Conservation (phyloP, 441 rosid genomes). For the Pelargonium cotyledonis region DNA sequence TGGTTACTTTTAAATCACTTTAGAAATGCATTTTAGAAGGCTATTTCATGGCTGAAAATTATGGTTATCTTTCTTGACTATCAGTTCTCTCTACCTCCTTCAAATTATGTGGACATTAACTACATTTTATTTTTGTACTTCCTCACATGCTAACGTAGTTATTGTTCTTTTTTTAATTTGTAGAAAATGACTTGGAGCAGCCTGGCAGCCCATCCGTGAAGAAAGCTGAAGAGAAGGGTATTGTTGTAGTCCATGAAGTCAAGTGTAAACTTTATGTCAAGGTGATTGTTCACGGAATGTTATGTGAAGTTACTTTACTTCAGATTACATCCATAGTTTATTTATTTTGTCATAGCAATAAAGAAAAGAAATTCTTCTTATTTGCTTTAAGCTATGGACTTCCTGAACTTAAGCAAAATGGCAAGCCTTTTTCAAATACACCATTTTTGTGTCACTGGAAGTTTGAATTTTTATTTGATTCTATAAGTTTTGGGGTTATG, state of each 20-base stretch:
- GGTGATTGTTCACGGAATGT: slow-evolving; percentile 36
- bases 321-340: not conserved
- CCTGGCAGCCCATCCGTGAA: slow-evolving; percentile 94
- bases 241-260: slow-evolving; percentile 76
- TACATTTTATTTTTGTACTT: not conserved
- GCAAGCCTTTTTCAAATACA: too few species aligned
- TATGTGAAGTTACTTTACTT: not conserved
- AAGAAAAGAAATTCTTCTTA: not conserved
- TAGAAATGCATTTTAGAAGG: not conserved
- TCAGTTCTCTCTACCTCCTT: too few species aligned
- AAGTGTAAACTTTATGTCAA: slow-evolving; percentile 95
- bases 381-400: not conserved
- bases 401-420: not conserved
- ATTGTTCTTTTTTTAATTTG: slow-evolving; percentile 15
- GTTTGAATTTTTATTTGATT: too few species aligned
- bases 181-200: slow-evolving; percentile 63
- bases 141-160: slow-evolving; percentile 9
- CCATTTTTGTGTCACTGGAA: too few species aligned
- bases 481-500: too few species aligned
- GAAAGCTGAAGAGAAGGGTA: slow-evolving; percentile 78
- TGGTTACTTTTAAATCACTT: not conserved
- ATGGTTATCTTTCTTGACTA: not conserved
- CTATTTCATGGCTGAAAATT: not conserved
- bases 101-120: too few species aligned
- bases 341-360: not conserved